A percentile compares a stretch with the other conserved stretches of the same genome.
These are phyloP conservation scores for Fraxinus cuspidata DNA, from an alignment of 257 asterid species.

Conservation along the genomic window DNA sequence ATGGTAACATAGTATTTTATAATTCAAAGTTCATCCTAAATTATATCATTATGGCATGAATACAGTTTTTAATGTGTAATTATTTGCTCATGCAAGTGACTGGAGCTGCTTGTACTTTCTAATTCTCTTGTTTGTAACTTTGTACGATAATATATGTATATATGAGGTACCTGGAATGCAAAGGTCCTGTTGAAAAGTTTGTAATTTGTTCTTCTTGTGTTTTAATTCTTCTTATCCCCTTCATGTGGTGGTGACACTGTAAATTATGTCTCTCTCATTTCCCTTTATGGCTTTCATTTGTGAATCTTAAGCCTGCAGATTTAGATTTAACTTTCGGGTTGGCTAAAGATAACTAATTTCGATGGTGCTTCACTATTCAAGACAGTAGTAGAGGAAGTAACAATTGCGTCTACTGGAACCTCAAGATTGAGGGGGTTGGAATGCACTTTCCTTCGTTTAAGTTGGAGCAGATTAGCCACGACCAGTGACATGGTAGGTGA, in stretches of 20 bases:
- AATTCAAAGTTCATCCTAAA: slow-evolving; percentile 37
- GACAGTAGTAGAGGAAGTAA: too few relatives aligned
- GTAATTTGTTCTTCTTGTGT: not conserved
- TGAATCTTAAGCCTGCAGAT: too few relatives aligned
- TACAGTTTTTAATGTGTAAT: slow-evolving; percentile 65
- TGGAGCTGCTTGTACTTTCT: slow-evolving; percentile 39
- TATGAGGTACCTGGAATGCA: not conserved
- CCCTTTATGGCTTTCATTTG: too few relatives aligned
- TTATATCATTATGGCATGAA: slow-evolving; percentile 63
- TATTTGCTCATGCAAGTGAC: slow-evolving; percentile 35
- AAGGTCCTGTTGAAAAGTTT: not conserved
- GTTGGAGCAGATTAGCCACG: too few relatives aligned
- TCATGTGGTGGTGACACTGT: not conserved
- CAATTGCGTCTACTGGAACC: too few relatives aligned
- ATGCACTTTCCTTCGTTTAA: too few relatives aligned
- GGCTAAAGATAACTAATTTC: too few relatives aligned
- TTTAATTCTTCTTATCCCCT: not conserved
- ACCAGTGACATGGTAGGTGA: too few relatives aligned
- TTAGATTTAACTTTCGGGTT: too few relatives aligned
- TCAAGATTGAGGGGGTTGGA: too few relatives aligned
- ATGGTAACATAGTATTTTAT: slow-evolving; percentile 38
- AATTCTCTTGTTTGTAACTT: slow-evolving; percentile 24
- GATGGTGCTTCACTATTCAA: too few relatives aligned
- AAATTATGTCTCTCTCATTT: too few relatives aligned
- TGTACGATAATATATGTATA: slow-evolving; percentile 16